Percentiles rank a stretch among this genome's conserved stretches.
Evolutionary conservation across 768 basidiomycete species (phyloP).

Genomic region (Kwoniella newhampshirensis): DNA sequence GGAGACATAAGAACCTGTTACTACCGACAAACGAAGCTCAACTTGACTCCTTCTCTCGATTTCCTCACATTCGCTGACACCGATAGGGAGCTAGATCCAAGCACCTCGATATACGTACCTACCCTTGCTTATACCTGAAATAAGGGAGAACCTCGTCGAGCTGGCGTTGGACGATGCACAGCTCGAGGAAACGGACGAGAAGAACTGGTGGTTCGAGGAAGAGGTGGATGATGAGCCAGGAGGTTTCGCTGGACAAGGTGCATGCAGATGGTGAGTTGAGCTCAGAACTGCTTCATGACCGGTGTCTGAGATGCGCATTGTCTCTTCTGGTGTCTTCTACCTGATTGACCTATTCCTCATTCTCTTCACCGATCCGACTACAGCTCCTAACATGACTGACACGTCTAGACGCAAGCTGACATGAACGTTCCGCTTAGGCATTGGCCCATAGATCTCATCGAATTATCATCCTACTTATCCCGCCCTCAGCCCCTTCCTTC

Average conservation of each 20-base stretch:
- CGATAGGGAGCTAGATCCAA: conserved; percentile 52
- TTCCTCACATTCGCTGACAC: not conserved
- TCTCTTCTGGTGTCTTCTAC: no score
- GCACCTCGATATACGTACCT: conserved; percentile 92
- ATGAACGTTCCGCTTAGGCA: conserved; percentile 63
- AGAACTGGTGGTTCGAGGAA: conserved; percentile 97
- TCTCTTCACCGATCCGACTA: no score
- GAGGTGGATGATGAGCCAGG: conserved; percentile 23
- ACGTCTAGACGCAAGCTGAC: not conserved
- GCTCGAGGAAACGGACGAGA: conserved; percentile 72
- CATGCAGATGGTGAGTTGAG: conserved; percentile 72
- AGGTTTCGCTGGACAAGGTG: conserved; percentile 38
- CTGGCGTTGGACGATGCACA: conserved; percentile 87
- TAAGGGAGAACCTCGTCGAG: conserved; percentile 83
- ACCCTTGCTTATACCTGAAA: conserved; percentile 82
- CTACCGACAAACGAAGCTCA: not conserved
- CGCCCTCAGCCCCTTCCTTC: conserved; percentile 41
- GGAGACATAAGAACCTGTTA: no score
- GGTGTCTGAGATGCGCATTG: no score
- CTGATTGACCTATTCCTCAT: no score
- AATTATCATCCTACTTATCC: conserved; percentile 60
- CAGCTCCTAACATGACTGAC: no score
- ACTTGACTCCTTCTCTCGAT: not conserved
- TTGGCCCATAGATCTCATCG: conserved; percentile 93
- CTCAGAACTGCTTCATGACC: no score